Evolutionary conservation across 2,329 filamentous ascomycete genomes (phyloP).

Genomic region (Colletotrichum euphorbiae): DNA sequence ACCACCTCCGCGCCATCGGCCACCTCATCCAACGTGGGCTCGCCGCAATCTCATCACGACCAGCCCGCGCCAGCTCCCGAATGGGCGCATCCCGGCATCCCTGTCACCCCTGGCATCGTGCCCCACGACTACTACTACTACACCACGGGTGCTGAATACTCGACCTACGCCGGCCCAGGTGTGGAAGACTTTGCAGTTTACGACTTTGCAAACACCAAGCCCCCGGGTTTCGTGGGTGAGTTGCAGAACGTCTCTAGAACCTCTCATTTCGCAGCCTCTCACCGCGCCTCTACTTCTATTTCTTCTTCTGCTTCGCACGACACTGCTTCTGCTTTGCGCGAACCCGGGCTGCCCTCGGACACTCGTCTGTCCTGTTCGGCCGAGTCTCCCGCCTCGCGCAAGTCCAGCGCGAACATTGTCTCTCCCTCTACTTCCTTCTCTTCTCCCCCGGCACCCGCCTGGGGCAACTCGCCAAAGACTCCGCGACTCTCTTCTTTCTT

Average conservation of each 20-base stretch:
- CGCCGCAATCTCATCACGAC: constrained; percentile 72
- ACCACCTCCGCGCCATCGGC: constrained; percentile 72
- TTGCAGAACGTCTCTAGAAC: constrained; percentile 54
- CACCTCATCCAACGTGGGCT: constrained; percentile 75
- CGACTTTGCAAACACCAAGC: constrained; percentile 62
- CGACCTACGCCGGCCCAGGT: constrained; percentile 60
- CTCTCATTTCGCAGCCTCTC: constrained; percentile 27
- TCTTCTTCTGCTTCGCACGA: constrained; percentile 42
- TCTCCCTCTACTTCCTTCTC: constrained; percentile 50
- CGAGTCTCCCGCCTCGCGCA: constrained; percentile 44
- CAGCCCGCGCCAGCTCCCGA: constrained; percentile 68
- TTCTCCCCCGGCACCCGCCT: constrained; percentile 47
- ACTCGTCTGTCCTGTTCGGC: constrained; percentile 46
- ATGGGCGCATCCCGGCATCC: constrained; percentile 68
- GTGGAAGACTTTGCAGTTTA: constrained; percentile 64
- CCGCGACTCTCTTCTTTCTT: constrained; percentile 59
- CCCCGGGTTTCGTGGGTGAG: constrained; percentile 67
- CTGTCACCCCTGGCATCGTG: constrained; percentile 73
- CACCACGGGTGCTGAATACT: constrained; percentile 65
- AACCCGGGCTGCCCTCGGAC: constrained; percentile 44
- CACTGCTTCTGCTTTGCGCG: constrained; percentile 42
- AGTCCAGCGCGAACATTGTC: constrained; percentile 46
- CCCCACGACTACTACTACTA: constrained; percentile 65
- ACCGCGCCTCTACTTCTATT: constrained; percentile 45
- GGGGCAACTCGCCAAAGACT: constrained; percentile 46